Base-by-base conservation (phyloP, 345 rosid genomes). In the Zanthoxylum bungeanum region DNA sequence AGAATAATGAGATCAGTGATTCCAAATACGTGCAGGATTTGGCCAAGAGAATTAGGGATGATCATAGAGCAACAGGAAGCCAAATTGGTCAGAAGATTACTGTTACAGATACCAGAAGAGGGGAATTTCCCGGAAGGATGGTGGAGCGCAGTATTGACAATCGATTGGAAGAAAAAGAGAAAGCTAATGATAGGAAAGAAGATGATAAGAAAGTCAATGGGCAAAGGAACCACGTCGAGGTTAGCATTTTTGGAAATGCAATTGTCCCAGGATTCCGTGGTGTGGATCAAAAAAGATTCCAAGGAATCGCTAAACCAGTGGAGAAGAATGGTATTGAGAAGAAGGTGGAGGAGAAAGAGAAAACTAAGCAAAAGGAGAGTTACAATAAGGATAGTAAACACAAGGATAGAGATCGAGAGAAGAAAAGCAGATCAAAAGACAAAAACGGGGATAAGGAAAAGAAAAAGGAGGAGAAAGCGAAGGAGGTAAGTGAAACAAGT, bases 1-100 rank as follows among this genome's bases (percentile, higher is more conserved):
- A 79, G 46, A 75, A 39, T 49, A 73, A 73, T 60, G 81, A 75
- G 53, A 64, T 60, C 65, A 83, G 73, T 60, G 89, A 82, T 58
- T 79, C 81, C 53, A 84, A 75, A 61, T 75, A 70, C 71, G 66
- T 83, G 63, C 83, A 75, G 11, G 91, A 89, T 76, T 73, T 85
- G 83, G 83, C 79, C 37, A 84, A 71, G 81, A 85, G 91, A 78
- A 81, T 79, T 76, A 78, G 72, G 64, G 71, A 77, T 79, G 91
- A 80, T 60, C 77, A 70, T 73, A 57, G 60, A 78, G 90, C 86
- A 56, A 80, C 78, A 25, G 87, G 85, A 37, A 78, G 75, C 68
- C 79, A 78, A 62, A 47, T 74, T 76, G 78, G 81, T 71, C 83
- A 77, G 75, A 78, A 75, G 51, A 44, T 37, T 71, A 33, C 27